Evolutionary conservation across 371 early-diverging fungal species (phyloP), one percentile per base, ranked within the genome.

Genomic region (Mucor indicus): DNA sequence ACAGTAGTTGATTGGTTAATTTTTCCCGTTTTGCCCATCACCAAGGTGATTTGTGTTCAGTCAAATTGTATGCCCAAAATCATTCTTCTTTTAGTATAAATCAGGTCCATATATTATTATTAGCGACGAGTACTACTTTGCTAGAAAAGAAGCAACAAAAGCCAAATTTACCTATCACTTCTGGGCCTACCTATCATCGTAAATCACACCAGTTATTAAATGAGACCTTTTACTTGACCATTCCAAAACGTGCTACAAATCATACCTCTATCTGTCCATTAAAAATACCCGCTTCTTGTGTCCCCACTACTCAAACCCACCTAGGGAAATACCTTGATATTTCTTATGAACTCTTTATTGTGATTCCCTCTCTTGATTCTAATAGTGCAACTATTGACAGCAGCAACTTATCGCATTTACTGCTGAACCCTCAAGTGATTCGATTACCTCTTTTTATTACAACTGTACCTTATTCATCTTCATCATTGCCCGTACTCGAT

Each of bases 31-130:
- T 45, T 42, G 43, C 50, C 46, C 25, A 39, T 24, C 24, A 42
- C 44, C n/a, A n/a, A 73, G 74, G 75, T 41, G 75, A 75, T 30
- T 31, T 48, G 29, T 71, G 71, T 42, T 66, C 64, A 6, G 48
- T 75, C 24, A 65, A 66, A 43, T 37, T 68, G 8, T 50, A 45
- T 19, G 62, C 57, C 20, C 53, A 53, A 16, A 75, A 75, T 39
- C 40, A 52, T 11, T 66, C 75, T 13, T 64, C 69, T 7, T 38
- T 46, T 17, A 68, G 59, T 37, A 61, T 75, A 11, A 63, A 57
- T 48, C 63, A 67, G 25, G 50, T 75, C 30, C 60, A 66, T 10
- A 25, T 71, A 23, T 30, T 64, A 3, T 42, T 75, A 11, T 23
- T 62, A 20, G 62, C 66, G 16, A 68, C 54, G 3, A 53, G 57